These are phyloP conservation scores for Tricholoma matsutake DNA, from an alignment of 768 basidiomycete genomes.

Conservation along the genomic window DNA sequence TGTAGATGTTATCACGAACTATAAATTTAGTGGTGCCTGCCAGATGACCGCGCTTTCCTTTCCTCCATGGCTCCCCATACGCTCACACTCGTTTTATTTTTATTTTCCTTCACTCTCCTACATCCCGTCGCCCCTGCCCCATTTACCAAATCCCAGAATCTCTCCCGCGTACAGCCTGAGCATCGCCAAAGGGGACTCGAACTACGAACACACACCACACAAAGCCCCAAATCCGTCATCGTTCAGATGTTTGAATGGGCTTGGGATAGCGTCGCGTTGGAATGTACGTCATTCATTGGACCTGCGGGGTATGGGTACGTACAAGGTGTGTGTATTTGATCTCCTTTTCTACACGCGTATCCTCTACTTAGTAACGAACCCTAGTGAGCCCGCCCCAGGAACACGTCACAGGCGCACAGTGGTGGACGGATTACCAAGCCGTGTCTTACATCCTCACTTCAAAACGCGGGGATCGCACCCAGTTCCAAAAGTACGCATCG, in stretches of 20 bases:
- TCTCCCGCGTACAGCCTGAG: too few relatives aligned
- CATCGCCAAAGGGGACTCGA: background rate
- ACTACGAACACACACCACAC: background rate
- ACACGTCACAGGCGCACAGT: constrained; percentile 54
- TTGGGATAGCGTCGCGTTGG: constrained; percentile 56
- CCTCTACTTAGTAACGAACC: background rate
- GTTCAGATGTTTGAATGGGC: constrained; percentile 73
- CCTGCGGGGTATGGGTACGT: constrained; percentile 71
- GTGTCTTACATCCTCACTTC: constrained; percentile 65
- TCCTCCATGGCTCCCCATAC: too few relatives aligned
- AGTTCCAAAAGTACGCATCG: constrained; percentile 39
- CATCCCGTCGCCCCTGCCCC: too few relatives aligned
- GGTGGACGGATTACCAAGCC: constrained; percentile 77
- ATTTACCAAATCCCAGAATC: too few relatives aligned
- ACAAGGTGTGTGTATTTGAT: constrained; percentile 44
- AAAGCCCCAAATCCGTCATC: constrained; percentile 44
- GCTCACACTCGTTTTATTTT: too few relatives aligned
- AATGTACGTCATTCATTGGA: constrained; percentile 64
- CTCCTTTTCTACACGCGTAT: background rate
- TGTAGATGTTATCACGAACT: too few relatives aligned
- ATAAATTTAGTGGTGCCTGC: too few relatives aligned
- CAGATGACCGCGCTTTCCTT: too few relatives aligned
- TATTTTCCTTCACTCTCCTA: too few relatives aligned
- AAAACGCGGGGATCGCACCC: constrained; percentile 57
- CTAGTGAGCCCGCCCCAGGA: constrained; percentile 53